These are phyloP conservation scores for Talaromyces sp. DNA, from an alignment of 2,329 filamentous ascomycete genomes.

Conservation along the genomic window DNA sequence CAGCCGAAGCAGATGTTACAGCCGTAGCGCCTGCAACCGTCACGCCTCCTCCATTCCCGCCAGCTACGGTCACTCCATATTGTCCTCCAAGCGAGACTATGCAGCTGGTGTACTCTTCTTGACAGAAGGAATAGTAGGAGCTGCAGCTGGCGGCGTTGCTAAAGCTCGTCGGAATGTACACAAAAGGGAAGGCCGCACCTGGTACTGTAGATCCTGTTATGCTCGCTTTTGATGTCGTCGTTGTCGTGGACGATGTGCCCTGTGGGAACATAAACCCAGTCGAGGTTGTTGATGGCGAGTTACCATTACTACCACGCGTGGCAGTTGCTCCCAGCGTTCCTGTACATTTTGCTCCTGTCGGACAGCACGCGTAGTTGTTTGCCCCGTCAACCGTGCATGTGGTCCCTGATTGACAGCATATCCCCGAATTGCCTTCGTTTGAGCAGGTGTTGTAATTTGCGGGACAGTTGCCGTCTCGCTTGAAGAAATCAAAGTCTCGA, in stretches of 20 bases:
- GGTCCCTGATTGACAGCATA: constrained; percentile 55
- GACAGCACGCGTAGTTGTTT: constrained; percentile 61
- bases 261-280: constrained; percentile 37
- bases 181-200: constrained; percentile 52
- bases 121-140: constrained; percentile 53
- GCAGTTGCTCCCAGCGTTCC: constrained; percentile 47
- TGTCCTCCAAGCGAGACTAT: constrained; percentile 47
- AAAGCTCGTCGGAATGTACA: constrained; percentile 54
- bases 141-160: constrained; percentile 51
- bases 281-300: constrained; percentile 22
- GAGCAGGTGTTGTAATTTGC: constrained; percentile 52
- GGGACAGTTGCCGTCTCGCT: constrained; percentile 46
- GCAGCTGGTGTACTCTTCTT: constrained; percentile 47
- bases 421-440: constrained; percentile 49
- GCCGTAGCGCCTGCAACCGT: constrained; percentile 46
- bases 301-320: background rate
- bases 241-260: constrained; percentile 28
- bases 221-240: constrained; percentile 37
- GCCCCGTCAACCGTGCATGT: constrained; percentile 56
- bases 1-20: constrained; percentile 41
- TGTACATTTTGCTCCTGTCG: constrained; percentile 55
- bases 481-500: constrained; percentile 30
- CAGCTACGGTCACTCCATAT: constrained; percentile 52
- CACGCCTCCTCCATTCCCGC: constrained; percentile 49
- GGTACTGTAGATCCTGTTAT: constrained; percentile 49